Percentiles rank a stretch among this genome's conserved stretches.
Evolutionary conservation across 805 yeast species (phyloP).

Genomic region (Clavispora santaluciae): DNA sequence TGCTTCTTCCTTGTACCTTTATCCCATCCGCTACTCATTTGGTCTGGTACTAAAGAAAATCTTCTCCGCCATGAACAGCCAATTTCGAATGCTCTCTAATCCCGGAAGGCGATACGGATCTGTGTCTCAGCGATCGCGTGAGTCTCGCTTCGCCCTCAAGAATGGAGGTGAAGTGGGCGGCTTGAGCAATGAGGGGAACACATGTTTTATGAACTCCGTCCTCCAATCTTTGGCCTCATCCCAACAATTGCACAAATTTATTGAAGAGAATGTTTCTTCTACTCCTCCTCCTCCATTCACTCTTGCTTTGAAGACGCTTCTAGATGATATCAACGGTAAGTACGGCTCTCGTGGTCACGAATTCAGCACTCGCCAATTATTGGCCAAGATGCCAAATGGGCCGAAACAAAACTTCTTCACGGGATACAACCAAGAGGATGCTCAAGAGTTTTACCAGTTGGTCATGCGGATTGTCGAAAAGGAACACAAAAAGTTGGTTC

Average conservation of each 20-base stretch:
- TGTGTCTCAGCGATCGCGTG: slow-evolving; percentile 15
- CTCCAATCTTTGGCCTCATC: slow-evolving; percentile 80
- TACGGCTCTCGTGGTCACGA: slow-evolving; percentile 50
- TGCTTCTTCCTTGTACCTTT: not conserved
- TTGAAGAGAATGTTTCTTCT: slow-evolving; percentile 37
- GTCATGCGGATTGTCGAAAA: slow-evolving; percentile 63
- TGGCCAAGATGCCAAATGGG: slow-evolving; percentile 69
- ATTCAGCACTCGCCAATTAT: slow-evolving; percentile 55
- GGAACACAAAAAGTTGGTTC: slow-evolving; percentile 37
- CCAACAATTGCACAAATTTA: slow-evolving; percentile 50
- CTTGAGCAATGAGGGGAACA: slow-evolving; percentile 82
- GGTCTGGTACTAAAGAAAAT: not conserved
- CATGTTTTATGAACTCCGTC: slow-evolving; percentile 92
- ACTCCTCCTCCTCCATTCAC: slow-evolving; percentile 44
- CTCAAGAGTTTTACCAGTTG: slow-evolving; percentile 90
- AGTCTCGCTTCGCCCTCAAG: slow-evolving; percentile 39
- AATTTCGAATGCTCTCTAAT: slow-evolving; percentile 1
- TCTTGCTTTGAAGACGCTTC: slow-evolving; percentile 44
- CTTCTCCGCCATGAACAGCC: slow-evolving; percentile 1
- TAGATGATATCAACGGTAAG: slow-evolving; percentile 55
- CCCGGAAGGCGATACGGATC: not conserved
- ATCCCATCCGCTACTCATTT: not conserved
- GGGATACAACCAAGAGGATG: slow-evolving; percentile 93
- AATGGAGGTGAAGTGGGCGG: slow-evolving; percentile 82
- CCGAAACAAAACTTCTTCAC: slow-evolving; percentile 72